Evolutionary conservation across 306 rosid genomes (phyloP), one percentile per base, ranked within the genome.

Genomic region (Dalbergia cochinchinensis): DNA sequence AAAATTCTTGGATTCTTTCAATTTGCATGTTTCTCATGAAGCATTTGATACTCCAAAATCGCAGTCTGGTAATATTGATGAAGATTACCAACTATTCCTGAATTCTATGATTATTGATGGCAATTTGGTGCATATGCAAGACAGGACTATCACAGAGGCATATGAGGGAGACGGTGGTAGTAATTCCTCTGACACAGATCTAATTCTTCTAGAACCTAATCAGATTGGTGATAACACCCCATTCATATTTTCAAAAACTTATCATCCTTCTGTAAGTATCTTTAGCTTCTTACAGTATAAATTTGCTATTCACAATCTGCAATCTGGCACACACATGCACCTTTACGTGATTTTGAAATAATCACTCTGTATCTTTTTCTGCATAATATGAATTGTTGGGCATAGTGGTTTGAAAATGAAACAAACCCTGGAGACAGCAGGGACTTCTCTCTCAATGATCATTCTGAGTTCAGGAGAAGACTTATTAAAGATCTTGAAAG

Each of bases 401-500:
- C 66, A 73, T 69, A 83, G 83, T 88, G 41, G 31, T 78, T 69
- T 69, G 76, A 44, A 72, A 70, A 86, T 80, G 73, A 60, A 70
- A 42, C 39, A 88, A 75, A 77, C 9, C 86, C 75, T 19, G 5
- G 37, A 80, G 85, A 86, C 26, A 47, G 45, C 42, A 19, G 42
- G 77, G 39, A 7, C 14, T 7, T 39, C 33, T 12, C 41, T 78
- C 69, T 57, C 47, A 14, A 14, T 51, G 26, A 33, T 22, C 12
- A 65, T 66, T 80, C 86, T 78, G 80, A 33, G 66, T 94, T 86
- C 78, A 86, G 84, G 84, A 84, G 61, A 57, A 83, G 84, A 68
- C 94, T 94, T 42, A 54, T 87, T 88, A 74, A 90, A 79, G 59
- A 42, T 68, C 91, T 92, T 72, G 69, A 74, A 70, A 85, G 69